A percentile compares a stretch with the other conserved stretches of the same genome.
phyloP scores from a whole-genome alignment of 176 grass and related monocot species.

The Paspalum vaginatum region DNA sequence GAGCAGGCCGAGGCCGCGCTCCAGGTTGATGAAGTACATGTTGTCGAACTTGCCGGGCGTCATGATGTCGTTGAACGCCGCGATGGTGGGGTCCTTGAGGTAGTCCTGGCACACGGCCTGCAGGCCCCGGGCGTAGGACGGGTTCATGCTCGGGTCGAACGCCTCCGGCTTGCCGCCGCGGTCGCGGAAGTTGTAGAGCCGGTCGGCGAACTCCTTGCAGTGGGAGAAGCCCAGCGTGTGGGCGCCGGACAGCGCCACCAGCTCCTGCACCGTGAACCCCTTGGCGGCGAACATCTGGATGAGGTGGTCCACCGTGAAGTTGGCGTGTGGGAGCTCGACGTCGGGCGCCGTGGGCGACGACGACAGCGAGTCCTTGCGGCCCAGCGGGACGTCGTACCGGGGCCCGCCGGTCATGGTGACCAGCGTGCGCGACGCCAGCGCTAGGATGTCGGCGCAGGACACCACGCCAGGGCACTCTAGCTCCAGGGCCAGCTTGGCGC shows the following conservation, averaged over 20 bases:
- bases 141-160: slow-evolving; percentile 61
- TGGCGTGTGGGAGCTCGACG: slow-evolving; percentile 48
- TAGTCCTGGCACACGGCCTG: slow-evolving; percentile 43
- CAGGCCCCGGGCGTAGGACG: slow-evolving; percentile 38
- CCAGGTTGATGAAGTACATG: slow-evolving; percentile 78
- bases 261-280: slow-evolving; percentile 58
- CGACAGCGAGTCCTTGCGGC: slow-evolving; percentile 70
- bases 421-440: slow-evolving; percentile 65
- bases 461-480: slow-evolving; percentile 88
- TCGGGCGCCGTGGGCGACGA: slow-evolving; percentile 55
- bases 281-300: slow-evolving; percentile 56
- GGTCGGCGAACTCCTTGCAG: slow-evolving; percentile 72
- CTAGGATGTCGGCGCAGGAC: slow-evolving; percentile 87
- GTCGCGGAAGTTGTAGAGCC: slow-evolving; percentile 46
- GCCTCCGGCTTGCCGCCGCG: slow-evolving; percentile 35
- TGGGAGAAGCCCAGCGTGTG: slow-evolving; percentile 78
- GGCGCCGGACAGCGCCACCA: slow-evolving; percentile 76
- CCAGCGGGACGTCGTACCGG: slow-evolving; percentile 59
- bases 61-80: slow-evolving; percentile 79
- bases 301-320: slow-evolving; percentile 46
- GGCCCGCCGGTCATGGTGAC: slow-evolving; percentile 81
- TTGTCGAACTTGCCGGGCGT: slow-evolving; percentile 83
- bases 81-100: slow-evolving; percentile 54
- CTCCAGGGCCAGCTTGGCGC: slow-evolving; percentile 76
- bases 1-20: slow-evolving; percentile 73